These are phyloP conservation scores for Lantana camara DNA, from an alignment of 257 asterid species.

Conservation along the genomic window DNA sequence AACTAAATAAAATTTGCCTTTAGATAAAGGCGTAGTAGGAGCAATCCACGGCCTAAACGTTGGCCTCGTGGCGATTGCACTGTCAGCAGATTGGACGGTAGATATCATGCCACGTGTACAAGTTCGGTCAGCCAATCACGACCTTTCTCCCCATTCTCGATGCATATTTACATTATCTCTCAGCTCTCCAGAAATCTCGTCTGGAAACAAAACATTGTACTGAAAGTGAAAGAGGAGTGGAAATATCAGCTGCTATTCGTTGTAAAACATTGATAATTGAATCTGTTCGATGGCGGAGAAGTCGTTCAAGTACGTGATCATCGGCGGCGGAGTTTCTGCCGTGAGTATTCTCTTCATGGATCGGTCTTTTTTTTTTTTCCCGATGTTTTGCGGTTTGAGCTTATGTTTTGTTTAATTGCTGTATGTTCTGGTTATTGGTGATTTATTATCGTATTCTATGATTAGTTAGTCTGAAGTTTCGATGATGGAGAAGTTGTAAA, in stretches of 20 bases:
- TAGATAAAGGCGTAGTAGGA: too few relatives aligned
- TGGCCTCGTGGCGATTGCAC: conserved; percentile 2
- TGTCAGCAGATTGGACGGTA: conserved; percentile 42
- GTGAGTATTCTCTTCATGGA: conserved; percentile 46
- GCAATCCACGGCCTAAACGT: too few relatives aligned
- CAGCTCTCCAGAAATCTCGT: neutral
- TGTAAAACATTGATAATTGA: neutral
- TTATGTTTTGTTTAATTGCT: neutral
- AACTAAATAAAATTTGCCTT: too few relatives aligned
- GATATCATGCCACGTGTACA: conserved; percentile 34
- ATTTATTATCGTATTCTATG: neutral
- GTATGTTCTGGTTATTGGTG: neutral
- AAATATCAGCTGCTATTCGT: neutral
- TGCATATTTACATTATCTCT: neutral
- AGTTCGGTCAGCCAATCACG: conserved; percentile 19
- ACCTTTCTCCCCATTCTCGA: neutral
- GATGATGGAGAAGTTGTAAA: neutral
- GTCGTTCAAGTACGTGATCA: conserved; percentile 76
- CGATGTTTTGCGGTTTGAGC: conserved; percentile 1
- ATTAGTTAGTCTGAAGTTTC: neutral
- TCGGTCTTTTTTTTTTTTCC: neutral
- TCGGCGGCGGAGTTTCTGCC: conserved; percentile 89
- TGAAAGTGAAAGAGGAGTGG: neutral
- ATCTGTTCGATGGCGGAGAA: conserved; percentile 60
- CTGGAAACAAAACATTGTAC: too few relatives aligned